These are phyloP conservation scores for Globisporangium recalcitrans DNA, from an alignment of 352 stramenopile genomes.

Conservation along the genomic window DNA sequence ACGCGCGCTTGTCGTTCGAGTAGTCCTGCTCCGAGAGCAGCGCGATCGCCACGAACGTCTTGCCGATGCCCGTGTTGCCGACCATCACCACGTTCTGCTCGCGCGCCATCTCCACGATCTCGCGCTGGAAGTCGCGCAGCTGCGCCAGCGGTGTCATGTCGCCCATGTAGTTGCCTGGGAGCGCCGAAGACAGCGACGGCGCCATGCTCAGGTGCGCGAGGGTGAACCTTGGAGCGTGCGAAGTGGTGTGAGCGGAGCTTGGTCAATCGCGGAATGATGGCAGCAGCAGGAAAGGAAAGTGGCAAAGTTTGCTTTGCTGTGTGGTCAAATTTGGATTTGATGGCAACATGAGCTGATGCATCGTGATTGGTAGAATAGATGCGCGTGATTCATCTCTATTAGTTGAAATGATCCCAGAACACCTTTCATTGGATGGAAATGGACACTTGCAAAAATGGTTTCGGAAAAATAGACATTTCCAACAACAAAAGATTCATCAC, in stretches of 20 bases:
- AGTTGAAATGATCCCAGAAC: not conserved
- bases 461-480: too few relatives aligned
- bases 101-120: constrained; percentile 63
- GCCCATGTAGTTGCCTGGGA: not conserved
- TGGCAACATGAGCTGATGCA: too few relatives aligned
- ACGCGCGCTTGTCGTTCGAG: constrained; percentile 50
- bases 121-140: constrained; percentile 66
- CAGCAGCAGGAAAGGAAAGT: not conserved
- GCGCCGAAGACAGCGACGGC: not conserved
- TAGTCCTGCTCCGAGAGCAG: constrained; percentile 76
- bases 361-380: not conserved
- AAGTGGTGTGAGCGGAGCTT: not conserved
- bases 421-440: not conserved
- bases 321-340: too few relatives aligned
- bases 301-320: not conserved
- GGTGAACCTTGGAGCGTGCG: not conserved
- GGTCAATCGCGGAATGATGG: not conserved
- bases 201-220: not conserved
- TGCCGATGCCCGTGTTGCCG: constrained; percentile 77
- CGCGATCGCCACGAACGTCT: constrained; percentile 80
- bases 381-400: too few relatives aligned
- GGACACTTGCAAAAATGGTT: too few relatives aligned
- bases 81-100: constrained; percentile 82
- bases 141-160: constrained; percentile 21
- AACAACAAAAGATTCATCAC: too few relatives aligned